A percentile compares a stretch with the other conserved stretches of the same genome.
Conservation (phyloP, 495 filamentous ascomycete species). For the Chaetomium tenue region DNA sequence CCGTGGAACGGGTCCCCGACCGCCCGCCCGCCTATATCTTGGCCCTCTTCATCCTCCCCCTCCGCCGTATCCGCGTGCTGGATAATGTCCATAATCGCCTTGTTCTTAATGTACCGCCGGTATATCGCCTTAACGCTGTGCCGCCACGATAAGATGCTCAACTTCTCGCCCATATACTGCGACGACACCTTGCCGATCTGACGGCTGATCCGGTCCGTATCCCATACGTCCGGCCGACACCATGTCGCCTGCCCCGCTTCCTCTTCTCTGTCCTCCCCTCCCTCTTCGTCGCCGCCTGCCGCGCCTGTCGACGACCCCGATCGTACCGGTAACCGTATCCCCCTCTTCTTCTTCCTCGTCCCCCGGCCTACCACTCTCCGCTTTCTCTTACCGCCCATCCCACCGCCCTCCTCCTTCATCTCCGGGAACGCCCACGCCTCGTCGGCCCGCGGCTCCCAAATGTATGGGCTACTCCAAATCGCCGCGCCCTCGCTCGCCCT, state of each 20-base stretch:
- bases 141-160: conserved; percentile 1
- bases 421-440: background rate
- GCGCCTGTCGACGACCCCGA: too few species aligned
- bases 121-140: conserved; percentile 3
- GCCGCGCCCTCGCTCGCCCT: background rate
- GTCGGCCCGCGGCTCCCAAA: conserved; percentile 1
- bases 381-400: too few species aligned
- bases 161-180: conserved; percentile 4
- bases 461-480: background rate
- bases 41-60: background rate
- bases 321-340: too few species aligned
- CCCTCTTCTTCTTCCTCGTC: too few species aligned
- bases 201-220: conserved; percentile 2
- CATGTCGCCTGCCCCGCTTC: too few species aligned
- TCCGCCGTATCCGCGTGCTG: background rate
- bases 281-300: too few species aligned
- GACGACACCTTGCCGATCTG: background rate
- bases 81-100: background rate
- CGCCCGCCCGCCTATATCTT: background rate
- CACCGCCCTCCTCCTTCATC: too few species aligned
- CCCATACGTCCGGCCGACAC: background rate
- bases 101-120: background rate
- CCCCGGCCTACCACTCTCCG: too few species aligned
- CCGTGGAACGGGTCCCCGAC: conserved; percentile 4
- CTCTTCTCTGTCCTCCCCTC: too few species aligned